Conservation (phyloP, 2,329 filamentous ascomycete genomes). For the Pseudodiploospora longispora region DNA sequence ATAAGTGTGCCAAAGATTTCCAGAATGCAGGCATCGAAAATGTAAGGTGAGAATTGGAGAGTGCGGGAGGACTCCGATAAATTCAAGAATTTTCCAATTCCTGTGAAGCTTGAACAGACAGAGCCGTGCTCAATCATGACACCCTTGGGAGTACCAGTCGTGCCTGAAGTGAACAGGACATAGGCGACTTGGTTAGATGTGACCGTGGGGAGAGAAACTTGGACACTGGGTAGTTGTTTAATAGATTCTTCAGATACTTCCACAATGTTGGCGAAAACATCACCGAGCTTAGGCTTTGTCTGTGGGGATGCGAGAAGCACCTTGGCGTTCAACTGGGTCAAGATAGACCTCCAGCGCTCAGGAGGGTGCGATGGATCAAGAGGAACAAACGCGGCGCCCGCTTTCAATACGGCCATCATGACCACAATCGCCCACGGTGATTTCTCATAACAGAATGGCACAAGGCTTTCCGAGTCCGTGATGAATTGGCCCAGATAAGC, state of each 20-base stretch:
- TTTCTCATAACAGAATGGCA: neutral
- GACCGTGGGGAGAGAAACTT: neutral
- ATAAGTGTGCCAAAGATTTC: slow-evolving; percentile 15
- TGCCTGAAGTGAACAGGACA: slow-evolving; percentile 15
- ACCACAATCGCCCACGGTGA: neutral
- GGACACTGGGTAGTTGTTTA: neutral
- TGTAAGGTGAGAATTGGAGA: slow-evolving; percentile 11
- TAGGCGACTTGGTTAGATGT: neutral
- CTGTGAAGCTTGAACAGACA: slow-evolving; percentile 1
- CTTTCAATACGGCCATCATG: neutral
- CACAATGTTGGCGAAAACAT: neutral
- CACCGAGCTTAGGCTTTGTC: neutral
- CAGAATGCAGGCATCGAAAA: slow-evolving; percentile 14
- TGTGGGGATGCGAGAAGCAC: neutral
- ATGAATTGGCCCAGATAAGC: too few species aligned
- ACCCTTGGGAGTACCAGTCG: slow-evolving; percentile 13
- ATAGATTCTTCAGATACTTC: neutral
- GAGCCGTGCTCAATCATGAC: slow-evolving; percentile 13
- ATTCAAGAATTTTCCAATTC: slow-evolving; percentile 2
- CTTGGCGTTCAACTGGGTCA: neutral
- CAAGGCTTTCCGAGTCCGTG: neutral
- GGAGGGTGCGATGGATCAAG: neutral
- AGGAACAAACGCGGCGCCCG: neutral
- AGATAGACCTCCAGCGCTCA: neutral
- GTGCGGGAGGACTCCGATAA: slow-evolving; percentile 3